Evolutionary conservation across 1,284 basidiomycete genomes (phyloP).

Genomic region (Schizophyllum commune): DNA sequence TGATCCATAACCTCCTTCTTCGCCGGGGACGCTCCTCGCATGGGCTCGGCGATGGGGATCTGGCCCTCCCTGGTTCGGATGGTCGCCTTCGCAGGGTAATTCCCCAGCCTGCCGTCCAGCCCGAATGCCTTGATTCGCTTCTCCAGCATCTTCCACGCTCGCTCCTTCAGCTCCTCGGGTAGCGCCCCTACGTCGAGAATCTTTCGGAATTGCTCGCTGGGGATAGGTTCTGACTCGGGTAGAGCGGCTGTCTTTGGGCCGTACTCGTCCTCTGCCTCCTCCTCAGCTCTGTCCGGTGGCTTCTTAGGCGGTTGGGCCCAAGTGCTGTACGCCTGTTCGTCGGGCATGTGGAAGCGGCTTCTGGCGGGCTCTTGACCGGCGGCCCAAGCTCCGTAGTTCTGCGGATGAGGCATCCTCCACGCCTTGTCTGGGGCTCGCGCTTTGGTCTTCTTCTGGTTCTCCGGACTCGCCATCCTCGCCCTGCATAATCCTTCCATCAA

Average conservation of each 20-base stretch:
- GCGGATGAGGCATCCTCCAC: background rate
- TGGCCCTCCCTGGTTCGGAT: conserved; percentile 9
- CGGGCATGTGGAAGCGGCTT: background rate
- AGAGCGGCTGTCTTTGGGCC: conserved; percentile 13
- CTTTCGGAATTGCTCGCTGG: conserved; percentile 3
- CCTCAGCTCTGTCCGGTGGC: background rate
- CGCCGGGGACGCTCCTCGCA: conserved; percentile 21
- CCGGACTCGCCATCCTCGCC: background rate
- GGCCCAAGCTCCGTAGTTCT: background rate
- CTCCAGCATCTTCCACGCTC: conserved; percentile 9
- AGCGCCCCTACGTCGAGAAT: conserved; percentile 7
- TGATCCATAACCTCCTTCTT: conserved; percentile 24
- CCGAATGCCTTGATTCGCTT: conserved; percentile 15
- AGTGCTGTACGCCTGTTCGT: background rate
- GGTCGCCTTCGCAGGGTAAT: conserved; percentile 13
- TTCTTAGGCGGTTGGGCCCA: background rate
- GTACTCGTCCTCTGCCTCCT: conserved; percentile 3
- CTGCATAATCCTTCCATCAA: background rate
- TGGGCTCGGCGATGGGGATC: conserved; percentile 17
- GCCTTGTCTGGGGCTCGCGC: background rate
- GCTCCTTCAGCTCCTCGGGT: conserved; percentile 5
- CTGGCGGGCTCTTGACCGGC: background rate
- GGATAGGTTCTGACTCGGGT: too few species aligned
- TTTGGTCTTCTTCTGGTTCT: background rate
- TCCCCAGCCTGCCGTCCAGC: conserved; percentile 19